phyloP scores from a whole-genome alignment of 2,329 filamentous ascomycete species.

The Phyllosticta paracitricarpa region DNA sequence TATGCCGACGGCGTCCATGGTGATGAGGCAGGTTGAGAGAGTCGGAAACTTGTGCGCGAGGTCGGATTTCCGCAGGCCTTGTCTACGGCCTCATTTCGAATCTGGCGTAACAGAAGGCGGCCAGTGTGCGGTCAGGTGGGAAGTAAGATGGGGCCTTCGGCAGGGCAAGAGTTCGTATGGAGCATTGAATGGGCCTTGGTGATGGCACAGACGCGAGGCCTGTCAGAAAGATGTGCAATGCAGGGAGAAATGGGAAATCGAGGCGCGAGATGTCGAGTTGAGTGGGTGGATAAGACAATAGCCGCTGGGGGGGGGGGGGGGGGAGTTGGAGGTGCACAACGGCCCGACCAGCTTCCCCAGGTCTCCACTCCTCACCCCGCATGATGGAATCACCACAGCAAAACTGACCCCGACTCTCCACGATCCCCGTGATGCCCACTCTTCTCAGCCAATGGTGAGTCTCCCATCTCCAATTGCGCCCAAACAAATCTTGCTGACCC shows the following conservation, averaged over 20 bases:
- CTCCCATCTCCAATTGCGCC: not conserved
- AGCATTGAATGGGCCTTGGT: not conserved
- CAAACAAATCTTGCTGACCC: conserved; percentile 1
- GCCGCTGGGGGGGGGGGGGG: not conserved
- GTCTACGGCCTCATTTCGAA: not conserved
- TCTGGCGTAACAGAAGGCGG: not conserved
- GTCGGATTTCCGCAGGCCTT: not conserved
- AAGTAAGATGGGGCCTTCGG: not conserved
- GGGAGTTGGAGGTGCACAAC: not conserved
- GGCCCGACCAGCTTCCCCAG: not conserved
- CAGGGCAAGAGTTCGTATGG: not conserved
- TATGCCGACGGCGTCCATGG: not conserved
- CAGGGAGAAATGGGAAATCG: not conserved
- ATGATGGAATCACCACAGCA: not conserved
- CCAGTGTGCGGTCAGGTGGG: not conserved
- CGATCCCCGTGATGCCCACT: not conserved
- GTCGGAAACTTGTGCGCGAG: not conserved
- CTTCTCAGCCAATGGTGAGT: not conserved
- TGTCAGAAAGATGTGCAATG: no score
- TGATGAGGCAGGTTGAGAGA: not conserved
- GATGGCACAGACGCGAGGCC: not conserved
- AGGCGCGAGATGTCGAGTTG: not conserved
- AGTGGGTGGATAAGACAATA: not conserved
- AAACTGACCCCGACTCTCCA: not conserved
- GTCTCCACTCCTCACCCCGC: not conserved